phyloP scores from a whole-genome alignment of 2,329 filamentous ascomycete species.

The Rutstroemia sp. region DNA sequence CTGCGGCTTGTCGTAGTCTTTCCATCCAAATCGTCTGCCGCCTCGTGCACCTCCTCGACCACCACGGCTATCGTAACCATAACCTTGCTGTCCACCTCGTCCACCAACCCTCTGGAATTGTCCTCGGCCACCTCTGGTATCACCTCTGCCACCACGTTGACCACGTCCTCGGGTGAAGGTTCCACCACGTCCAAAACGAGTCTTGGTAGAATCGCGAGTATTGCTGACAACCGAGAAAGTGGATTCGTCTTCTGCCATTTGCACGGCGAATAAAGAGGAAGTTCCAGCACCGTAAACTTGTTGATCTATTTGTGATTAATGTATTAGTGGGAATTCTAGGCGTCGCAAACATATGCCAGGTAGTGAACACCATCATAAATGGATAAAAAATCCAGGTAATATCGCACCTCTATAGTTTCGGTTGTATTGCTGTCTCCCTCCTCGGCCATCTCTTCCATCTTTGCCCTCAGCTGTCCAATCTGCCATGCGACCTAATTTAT shows the following conservation, averaged over 20 bases:
- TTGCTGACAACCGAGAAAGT: conserved; percentile 98
- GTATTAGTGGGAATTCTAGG: conserved; percentile 11
- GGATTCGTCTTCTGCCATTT: conserved; percentile 89
- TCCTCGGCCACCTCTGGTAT: conserved; percentile 54
- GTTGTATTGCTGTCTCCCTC: conserved; percentile 82
- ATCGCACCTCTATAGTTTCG: conserved; percentile 79
- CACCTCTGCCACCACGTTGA: conserved; percentile 63
- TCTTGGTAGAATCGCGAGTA: conserved; percentile 76
- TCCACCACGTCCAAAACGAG: conserved; percentile 81
- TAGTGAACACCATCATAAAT: conserved; percentile 12
- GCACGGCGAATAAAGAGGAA: conserved; percentile 80
- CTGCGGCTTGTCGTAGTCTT: conserved; percentile 96
- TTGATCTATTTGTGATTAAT: conserved; percentile 57
- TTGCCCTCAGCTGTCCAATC: conserved; percentile 95
- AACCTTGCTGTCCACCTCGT: conserved; percentile 58
- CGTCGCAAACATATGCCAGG: conserved; percentile 7
- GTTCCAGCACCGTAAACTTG: conserved; percentile 92
- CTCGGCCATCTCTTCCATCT: conserved; percentile 62
- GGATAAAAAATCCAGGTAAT: conserved; percentile 6
- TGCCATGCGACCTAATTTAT: conserved; percentile 98
- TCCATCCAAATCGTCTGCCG: conserved; percentile 92
- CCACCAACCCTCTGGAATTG: conserved; percentile 67
- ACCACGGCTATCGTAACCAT: conserved; percentile 59
- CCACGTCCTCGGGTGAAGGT: conserved; percentile 77
- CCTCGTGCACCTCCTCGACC: conserved; percentile 63